Base-by-base conservation (phyloP, 2,329 filamentous ascomycete genomes). In the Epichloe bromicola region DNA sequence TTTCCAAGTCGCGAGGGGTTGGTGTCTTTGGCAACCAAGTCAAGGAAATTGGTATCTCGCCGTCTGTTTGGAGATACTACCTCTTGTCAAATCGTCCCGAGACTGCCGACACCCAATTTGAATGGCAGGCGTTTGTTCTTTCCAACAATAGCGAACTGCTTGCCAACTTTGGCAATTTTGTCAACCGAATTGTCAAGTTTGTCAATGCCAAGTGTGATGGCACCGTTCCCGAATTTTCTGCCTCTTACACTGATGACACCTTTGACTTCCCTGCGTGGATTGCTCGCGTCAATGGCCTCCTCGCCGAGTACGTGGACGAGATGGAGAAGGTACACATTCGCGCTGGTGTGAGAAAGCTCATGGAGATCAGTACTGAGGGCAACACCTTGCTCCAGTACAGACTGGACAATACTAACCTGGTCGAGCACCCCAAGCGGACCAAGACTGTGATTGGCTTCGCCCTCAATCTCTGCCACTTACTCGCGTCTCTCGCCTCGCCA, bases 21-120 rank as follows among this genome's bases (percentile, higher is more conserved):
- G 90, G 90, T 60, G 90, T 96, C 1, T 96, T 96, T 62, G 90
- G 90, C 48, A 90, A 87, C 69, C 88, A 86, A 61, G 90, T 88
- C 45, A 85, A 86, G 68, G 83, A 94, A 51, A 95, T 88, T 8
- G 89, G 88, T 19, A 78, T 96, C 17, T 79, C 85, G 15, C 74
- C 88, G 0, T 87, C 91, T 55, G 87, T 96, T n/a, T 96, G 89
- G 88, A 78, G 90, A 58, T 95, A 91, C 69, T 95, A 93, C 70
- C 79, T 96, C 20, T 75, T 95, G 38, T 85, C 88, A 43, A 84
- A 86, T 65, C 80, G 90, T 51, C 90, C 90, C 0, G 90, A 96
- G 67, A 85, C 83, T 11, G 80, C 85, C 48, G 90, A 96, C 63
- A 85, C 88, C 0, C 86, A 95, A 63, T 95, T 95, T 65, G 85